Evolutionary conservation across 805 yeast species (phyloP).

Genomic region (Candida yuanshanica): DNA sequence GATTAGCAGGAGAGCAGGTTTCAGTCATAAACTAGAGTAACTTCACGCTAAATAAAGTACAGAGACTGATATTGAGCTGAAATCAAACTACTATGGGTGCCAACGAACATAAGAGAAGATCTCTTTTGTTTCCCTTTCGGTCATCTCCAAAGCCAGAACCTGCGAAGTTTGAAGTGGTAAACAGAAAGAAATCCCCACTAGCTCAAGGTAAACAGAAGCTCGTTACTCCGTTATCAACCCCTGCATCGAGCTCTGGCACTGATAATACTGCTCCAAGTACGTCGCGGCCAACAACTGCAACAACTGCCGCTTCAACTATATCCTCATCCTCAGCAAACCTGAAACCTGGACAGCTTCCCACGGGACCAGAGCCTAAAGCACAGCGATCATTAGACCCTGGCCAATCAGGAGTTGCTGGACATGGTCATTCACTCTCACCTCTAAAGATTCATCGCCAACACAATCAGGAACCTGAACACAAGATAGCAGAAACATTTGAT

Average conservation of each 20-base stretch:
- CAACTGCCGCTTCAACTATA: not conserved
- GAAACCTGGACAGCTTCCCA: not conserved
- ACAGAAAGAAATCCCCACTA: slow-evolving; percentile 21
- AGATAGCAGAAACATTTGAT: not conserved
- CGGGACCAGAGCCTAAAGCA: not conserved
- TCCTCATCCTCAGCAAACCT: not conserved
- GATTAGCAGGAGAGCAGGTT: too few species aligned
- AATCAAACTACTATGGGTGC: not conserved
- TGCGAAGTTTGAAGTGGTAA: slow-evolving; percentile 23
- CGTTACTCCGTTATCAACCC: not conserved
- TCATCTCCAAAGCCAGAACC: slow-evolving; percentile 10
- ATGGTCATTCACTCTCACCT: not conserved
- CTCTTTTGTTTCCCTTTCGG: slow-evolving; percentile 21
- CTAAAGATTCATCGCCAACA: not conserved
- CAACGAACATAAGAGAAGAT: slow-evolving; percentile 15
- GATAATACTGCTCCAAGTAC: too few species aligned
- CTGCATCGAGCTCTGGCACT: too few species aligned
- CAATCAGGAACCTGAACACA: not conserved
- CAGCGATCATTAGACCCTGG: not conserved
- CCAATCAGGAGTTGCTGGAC: not conserved
- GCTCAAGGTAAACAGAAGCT: not conserved
- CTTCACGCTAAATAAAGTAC: too few species aligned
- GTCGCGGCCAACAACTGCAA: too few species aligned
- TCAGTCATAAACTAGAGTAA: too few species aligned
- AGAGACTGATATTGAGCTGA: too few species aligned